A percentile compares a stretch with the other conserved stretches of the same genome.
Conservation (phyloP, 768 basidiomycete species). For the Grammothele lineata region DNA sequence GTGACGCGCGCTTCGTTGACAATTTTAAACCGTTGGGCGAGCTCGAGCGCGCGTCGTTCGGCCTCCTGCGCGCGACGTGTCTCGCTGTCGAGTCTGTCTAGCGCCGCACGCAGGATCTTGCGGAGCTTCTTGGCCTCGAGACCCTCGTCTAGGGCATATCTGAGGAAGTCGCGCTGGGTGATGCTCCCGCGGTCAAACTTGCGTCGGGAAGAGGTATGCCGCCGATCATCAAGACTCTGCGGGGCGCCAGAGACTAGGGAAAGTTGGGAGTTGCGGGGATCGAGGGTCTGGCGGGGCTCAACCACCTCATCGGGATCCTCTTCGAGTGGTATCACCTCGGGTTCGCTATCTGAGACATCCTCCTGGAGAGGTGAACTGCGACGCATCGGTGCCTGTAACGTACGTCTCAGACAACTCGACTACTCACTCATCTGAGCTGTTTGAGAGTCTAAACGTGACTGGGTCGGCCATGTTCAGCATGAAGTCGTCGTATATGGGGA, state of each 20-base stretch:
- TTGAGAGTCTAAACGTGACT: constrained; percentile 6
- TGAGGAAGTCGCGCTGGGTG: constrained; percentile 20
- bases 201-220: constrained; percentile 8
- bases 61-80: constrained; percentile 39
- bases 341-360: constrained; percentile 13
- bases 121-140: constrained; percentile 24
- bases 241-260: constrained; percentile 8
- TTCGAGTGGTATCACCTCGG: background rate
- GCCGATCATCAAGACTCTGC: constrained; percentile 10
- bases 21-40: constrained; percentile 37
- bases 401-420: background rate
- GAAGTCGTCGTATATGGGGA: background rate
- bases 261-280: constrained; percentile 11
- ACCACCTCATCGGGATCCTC: background rate
- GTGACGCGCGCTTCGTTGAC: constrained; percentile 36
- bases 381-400: background rate
- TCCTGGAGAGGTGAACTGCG: constrained; percentile 11
- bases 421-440: constrained; percentile 15
- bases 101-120: constrained; percentile 23
- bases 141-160: constrained; percentile 21
- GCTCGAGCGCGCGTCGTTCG: constrained; percentile 44
- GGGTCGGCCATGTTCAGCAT: constrained; percentile 6
- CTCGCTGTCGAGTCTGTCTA: constrained; percentile 35
- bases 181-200: constrained; percentile 17
- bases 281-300: constrained; percentile 1